Base-by-base conservation (phyloP, 75 land plant species). In the Larix kaempferi region DNA sequence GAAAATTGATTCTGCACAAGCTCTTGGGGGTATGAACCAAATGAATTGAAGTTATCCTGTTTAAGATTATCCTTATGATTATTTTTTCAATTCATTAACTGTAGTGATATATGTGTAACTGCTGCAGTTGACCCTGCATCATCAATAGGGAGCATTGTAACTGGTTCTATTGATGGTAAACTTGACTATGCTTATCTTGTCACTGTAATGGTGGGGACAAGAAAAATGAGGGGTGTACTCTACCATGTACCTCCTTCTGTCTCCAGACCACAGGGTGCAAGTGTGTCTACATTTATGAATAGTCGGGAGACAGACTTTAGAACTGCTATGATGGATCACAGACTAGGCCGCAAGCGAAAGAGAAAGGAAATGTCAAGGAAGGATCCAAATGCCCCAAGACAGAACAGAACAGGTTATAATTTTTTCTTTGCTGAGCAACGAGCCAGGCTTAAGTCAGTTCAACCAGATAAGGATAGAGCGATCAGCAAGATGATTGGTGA, bases 341-440 rank as follows among this genome's bases (percentile, higher is more conserved):
- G 65, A 26, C 2, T 33, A 15, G 33, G 79, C 54, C 74, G 80
- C 59, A 25, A 85, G 67, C 78, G 79, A 58, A 80, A 80, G 59
- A 79, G 85, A 35, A 82, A 80, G 22, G 41, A 84, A 77, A 82
- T 86, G 78, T 76, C 56, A 23, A 72, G 82, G 25, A 84, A 92
- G 69, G 98, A 96, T 55, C 99, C 98, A 4, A 85, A 74, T 75
- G 88, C 85, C 26, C 99, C 99, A 16, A 95, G 93, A 73, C 87
- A 91, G 0, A 95, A 91, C 71, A 73, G 96, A 66, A 95, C 94
- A 59, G 98, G 92, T 10, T 95, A 95, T 79, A 95, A 93, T 69
- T 95, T 93, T 82, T 95, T 93, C 81, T 95, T 95, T 71, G 89
- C 92, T 25, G 96, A 95, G 64, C 89, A 89, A 74, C 94, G 89